Evolutionary conservation across 108 stramenopile species (phyloP).

Genomic region (Cylindrotheca closterium): DNA sequence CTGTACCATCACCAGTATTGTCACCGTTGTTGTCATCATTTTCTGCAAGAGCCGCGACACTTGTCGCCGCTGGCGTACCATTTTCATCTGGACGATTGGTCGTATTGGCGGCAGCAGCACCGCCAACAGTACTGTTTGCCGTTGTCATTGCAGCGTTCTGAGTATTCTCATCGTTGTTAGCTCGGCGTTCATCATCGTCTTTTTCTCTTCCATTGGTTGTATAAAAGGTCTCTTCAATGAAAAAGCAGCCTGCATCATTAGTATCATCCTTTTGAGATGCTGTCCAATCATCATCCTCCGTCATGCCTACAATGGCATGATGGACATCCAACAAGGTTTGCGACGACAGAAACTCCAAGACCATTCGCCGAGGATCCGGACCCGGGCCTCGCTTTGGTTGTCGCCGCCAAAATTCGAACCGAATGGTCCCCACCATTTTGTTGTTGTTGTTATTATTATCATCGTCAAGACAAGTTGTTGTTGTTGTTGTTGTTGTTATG

Average conservation of each 20-base stretch:
- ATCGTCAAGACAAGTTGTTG: background rate
- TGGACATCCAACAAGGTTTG: slow-evolving; percentile 82
- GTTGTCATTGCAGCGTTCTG: too few species aligned
- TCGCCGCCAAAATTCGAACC: slow-evolving; percentile 61
- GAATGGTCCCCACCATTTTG: slow-evolving; percentile 23
- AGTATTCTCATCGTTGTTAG: too few species aligned
- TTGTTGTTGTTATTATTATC: background rate
- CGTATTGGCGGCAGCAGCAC: too few species aligned
- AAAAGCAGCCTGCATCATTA: slow-evolving; percentile 58
- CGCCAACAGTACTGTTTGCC: too few species aligned
- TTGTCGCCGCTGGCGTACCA: too few species aligned
- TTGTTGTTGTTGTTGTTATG: background rate
- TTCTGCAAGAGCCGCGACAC: too few species aligned
- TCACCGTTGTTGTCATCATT: too few species aligned
- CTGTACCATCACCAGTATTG: too few species aligned
- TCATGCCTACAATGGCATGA: slow-evolving; percentile 51
- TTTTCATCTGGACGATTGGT: too few species aligned
- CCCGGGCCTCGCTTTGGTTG: slow-evolving; percentile 46
- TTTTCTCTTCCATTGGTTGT: too few species aligned
- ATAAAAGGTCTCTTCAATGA: slow-evolving; percentile 78
- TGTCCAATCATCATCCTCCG: slow-evolving; percentile 50
- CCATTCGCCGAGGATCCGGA: slow-evolving; percentile 56
- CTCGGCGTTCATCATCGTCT: too few species aligned
- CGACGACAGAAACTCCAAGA: slow-evolving; percentile 65
- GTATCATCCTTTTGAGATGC: slow-evolving; percentile 3